Conservation (phyloP, 208 protist genomes). For the Spongospora subterranea region DNA sequence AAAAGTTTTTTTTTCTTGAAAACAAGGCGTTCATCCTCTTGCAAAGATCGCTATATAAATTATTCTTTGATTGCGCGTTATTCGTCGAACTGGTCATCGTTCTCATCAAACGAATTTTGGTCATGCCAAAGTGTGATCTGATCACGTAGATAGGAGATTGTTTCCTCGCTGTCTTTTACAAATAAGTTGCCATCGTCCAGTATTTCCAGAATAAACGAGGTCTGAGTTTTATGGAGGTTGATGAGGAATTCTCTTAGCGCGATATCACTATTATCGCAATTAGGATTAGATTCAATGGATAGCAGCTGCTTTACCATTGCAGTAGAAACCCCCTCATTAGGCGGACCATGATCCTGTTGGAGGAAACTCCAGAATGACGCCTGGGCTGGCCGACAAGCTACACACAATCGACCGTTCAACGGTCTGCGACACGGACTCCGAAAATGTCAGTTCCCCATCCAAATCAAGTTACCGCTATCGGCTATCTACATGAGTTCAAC, state of each 20-base stretch:
- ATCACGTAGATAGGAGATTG: not conserved
- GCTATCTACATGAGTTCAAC: too few relatives aligned
- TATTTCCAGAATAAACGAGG: slow-evolving; percentile 42
- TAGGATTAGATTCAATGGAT: not conserved
- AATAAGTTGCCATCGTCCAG: slow-evolving; percentile 13
- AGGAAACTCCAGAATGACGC: too few relatives aligned
- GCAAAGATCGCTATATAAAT: too few relatives aligned
- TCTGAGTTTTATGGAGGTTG: slow-evolving; percentile 10
- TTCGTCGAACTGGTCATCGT: not conserved
- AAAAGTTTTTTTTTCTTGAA: too few relatives aligned
- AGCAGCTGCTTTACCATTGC: not conserved
- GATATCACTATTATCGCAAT: slow-evolving; percentile 16
- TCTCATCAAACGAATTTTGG: slow-evolving; percentile 35
- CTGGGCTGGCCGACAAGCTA: too few relatives aligned
- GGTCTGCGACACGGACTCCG: too few relatives aligned
- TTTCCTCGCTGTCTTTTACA: slow-evolving; percentile 51
- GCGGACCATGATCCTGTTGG: slow-evolving; percentile 39
- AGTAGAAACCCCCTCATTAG: slow-evolving; percentile 31
- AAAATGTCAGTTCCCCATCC: too few relatives aligned
- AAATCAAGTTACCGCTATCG: too few relatives aligned
- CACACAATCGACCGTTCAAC: too few relatives aligned
- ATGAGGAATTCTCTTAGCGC: not conserved
- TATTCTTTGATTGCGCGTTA: too few relatives aligned
- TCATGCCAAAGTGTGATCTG: slow-evolving; percentile 22
- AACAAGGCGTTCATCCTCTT: too few relatives aligned